phyloP scores from a whole-genome alignment of 2,329 filamentous ascomycete genomes.

The Fusarium azukiicola region DNA sequence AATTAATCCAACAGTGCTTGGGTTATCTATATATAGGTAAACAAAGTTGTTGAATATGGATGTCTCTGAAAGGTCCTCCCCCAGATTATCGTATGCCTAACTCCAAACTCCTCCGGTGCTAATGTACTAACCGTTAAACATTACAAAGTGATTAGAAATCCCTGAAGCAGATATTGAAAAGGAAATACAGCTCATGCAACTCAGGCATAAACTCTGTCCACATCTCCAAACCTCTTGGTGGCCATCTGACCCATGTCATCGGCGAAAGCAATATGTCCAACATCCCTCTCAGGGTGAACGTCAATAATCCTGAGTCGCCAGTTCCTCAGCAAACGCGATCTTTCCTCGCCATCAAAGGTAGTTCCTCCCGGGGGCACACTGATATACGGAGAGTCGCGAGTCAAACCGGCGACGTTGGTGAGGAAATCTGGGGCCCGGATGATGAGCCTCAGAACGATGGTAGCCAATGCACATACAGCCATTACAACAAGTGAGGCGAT shows the following conservation, averaged over 20 bases:
- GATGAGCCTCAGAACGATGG: background rate
- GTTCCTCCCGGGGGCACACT: background rate
- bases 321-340: background rate
- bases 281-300: constrained; percentile 1
- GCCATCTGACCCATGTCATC: background rate
- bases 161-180: background rate
- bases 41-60: too few relatives aligned
- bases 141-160: background rate
- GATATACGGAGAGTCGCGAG: constrained; percentile 8
- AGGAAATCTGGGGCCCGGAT: constrained; percentile 9
- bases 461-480: background rate
- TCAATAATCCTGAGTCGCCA: background rate
- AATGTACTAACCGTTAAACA: background rate
- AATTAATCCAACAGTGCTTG: too few relatives aligned
- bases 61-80: too few relatives aligned
- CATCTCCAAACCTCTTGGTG: constrained; percentile 4
- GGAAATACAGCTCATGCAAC: background rate
- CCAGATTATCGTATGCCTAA: too few relatives aligned
- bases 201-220: background rate
- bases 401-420: background rate
- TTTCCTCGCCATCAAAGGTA: background rate
- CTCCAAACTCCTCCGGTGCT: too few relatives aligned
- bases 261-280: constrained; percentile 8
- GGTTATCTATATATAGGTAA: too few relatives aligned
- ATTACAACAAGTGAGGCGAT: background rate